Evolutionary conservation across 1,139 yeast species (phyloP), one percentile per base, ranked within the genome.

Genomic region (Diutina sp.): DNA sequence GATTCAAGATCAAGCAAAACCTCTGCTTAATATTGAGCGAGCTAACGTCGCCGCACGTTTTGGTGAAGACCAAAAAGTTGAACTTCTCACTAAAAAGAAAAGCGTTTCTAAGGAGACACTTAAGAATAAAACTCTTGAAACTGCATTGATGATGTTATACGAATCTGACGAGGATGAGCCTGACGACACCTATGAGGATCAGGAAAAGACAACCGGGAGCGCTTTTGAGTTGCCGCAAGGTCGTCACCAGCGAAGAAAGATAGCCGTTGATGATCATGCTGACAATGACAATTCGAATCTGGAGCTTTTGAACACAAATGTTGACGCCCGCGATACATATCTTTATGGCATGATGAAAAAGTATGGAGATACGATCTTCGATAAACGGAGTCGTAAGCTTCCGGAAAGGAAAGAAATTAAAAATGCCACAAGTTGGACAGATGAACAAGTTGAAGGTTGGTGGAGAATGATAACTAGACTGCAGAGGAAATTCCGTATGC

Each of bases 391-490:
- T 6, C 73, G 97, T 58, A 82, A 83, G 56, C 65, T 84, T 0
- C 69, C 74, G 47, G 68, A 65, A 9, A 75, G 97, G 58, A 70
- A 72, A 35, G 79, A 76, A 28, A 69, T 90, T 64, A 81, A 78
- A 61, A 65, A 68, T 16, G 71, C 72, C 46, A 79, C 85, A 0
- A 74, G 74, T 1, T 88, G 96, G 96, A 75, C 90, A 0, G 93
- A 90, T 67, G 97, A 89, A 65, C 96, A 90, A 67, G 81, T 91
- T 54, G 97, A 91, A 72, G 96, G 96, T 0, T 91, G 97, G 97
- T 85, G 87, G 1, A 72, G 87, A 59, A 86, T 87, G 85, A 67
- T 90, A 44, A 77, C 80, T 55, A 80, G 80, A 61, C 80, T 84
- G 54, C 90, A 95, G 0, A 71, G 76, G 56, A 72, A 87, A 58